Base-by-base conservation (phyloP, 1,284 basidiomycete species). In the Crepidotus sp. region DNA sequence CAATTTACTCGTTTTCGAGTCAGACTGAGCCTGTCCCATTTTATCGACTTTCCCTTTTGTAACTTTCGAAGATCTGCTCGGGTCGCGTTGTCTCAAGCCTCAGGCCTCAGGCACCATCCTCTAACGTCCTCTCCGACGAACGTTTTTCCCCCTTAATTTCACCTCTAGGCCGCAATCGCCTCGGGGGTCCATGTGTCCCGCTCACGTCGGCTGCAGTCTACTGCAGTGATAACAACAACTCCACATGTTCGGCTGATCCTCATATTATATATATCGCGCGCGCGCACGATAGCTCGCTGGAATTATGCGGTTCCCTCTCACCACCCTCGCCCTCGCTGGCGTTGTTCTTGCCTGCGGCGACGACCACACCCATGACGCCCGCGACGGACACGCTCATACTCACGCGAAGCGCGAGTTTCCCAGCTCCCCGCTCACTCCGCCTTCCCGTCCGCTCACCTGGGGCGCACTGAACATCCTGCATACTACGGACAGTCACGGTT, bases 401-500 rank as follows among this genome's bases (percentile, higher is more conserved):
- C 62, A 67, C 43, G 26, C 52, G 25, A 68, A 64, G 52, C 69
- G 74, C 46, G 63, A 69, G 33, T 62, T 63, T 42, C 68, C 74
- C 0, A 59, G 64, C 40, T 52, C 62, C n/a, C 61, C 61, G 19
- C 63, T 83, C 34, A 66, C 74, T 0, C 68, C 70, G 10, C 83
- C 82, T 3, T 68, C 70, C 46, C 68, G 75, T 21, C 73, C 77
- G 26, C 71, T 91, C 26, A 71, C 74, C 39, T 89, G 84, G 83
- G 77, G 81, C 25, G 81, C 89, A 55, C 65, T 90, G 57, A 88
- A 89, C 55, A 68, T 85, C 55, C 69, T 90, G 39, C 83, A 87
- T 58, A 88, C 86, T 17, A 90, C 87, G 0, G 87, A 90, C 59
- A 80, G 74, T 33, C 87, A 90, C 61, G 86, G 84, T 18, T 86